Conservation (phyloP, 164 flowering plant genomes). For the Nymphaea colorata region DNA sequence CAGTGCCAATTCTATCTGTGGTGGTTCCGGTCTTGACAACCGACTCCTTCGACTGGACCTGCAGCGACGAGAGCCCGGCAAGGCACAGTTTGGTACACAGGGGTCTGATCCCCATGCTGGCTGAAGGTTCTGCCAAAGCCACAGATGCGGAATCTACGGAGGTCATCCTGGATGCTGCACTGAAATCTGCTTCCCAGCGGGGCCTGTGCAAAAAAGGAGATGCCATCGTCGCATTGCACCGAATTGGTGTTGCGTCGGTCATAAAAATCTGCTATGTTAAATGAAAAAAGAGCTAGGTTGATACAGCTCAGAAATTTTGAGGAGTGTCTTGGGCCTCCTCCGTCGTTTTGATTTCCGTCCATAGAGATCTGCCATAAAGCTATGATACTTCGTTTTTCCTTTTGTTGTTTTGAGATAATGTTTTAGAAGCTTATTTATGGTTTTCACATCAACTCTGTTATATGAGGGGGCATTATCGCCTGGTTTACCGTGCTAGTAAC, state of each 20-base stretch:
- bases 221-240: slow-evolving; percentile 39
- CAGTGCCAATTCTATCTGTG: slow-evolving; percentile 72
- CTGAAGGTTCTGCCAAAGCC: slow-evolving; percentile 81
- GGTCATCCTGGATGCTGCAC: slow-evolving; percentile 70
- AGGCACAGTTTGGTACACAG: slow-evolving; percentile 72
- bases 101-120: slow-evolving; percentile 63
- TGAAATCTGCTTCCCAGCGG: slow-evolving; percentile 40
- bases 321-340: too few relatives aligned
- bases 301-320: too few relatives aligned
- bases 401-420: too few relatives aligned
- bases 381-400: too few relatives aligned
- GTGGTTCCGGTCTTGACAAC: slow-evolving; percentile 73
- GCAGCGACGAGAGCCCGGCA: slow-evolving; percentile 78
- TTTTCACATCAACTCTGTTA: too few relatives aligned
- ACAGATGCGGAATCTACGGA: slow-evolving; percentile 82
- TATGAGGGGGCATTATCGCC: too few relatives aligned
- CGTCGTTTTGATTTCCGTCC: too few relatives aligned
- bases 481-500: too few relatives aligned
- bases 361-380: too few relatives aligned
- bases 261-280: slow-evolving; percentile 40
- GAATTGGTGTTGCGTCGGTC: slow-evolving; percentile 37
- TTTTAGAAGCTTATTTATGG: too few relatives aligned
- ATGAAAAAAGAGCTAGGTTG: slow-evolving; percentile 2
- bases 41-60: slow-evolving; percentile 69
- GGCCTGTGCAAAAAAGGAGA: slow-evolving; percentile 42